Conservation (phyloP, 2,329 filamentous ascomycete species). For the Alternaria incomplexa region DNA sequence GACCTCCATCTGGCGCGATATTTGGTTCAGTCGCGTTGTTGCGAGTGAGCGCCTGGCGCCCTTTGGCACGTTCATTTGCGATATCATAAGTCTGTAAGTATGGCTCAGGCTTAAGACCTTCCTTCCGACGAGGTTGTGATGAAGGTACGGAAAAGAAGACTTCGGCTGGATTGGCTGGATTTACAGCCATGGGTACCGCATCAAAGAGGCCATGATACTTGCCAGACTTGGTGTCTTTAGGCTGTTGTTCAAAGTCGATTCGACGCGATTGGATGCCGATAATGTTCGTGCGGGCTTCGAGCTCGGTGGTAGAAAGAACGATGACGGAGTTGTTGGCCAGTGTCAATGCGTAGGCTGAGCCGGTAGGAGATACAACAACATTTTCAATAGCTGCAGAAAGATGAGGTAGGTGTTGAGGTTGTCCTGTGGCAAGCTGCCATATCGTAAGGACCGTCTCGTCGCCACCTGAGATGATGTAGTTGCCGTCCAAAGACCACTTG, state of each 20-base stretch:
- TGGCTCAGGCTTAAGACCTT: constrained; percentile 54
- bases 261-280: constrained; percentile 73
- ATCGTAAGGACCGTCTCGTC: constrained; percentile 86
- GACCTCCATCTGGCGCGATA: constrained; percentile 71
- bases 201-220: constrained; percentile 30
- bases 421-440: constrained; percentile 90
- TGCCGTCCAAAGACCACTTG: constrained; percentile 92
- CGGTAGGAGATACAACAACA: constrained; percentile 78
- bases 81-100: constrained; percentile 87
- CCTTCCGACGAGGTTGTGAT: constrained; percentile 51
- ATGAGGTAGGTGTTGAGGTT: constrained; percentile 86
- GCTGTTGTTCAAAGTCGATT: constrained; percentile 35
- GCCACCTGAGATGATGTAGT: constrained; percentile 93
- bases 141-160: constrained; percentile 59
- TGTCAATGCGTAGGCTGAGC: constrained; percentile 82
- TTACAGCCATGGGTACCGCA: constrained; percentile 47
- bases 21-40: constrained; percentile 87
- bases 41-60: constrained; percentile 86
- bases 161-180: constrained; percentile 50
- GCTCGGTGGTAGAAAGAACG: constrained; percentile 86
- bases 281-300: constrained; percentile 83
- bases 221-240: constrained; percentile 24
- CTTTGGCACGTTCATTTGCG: constrained; percentile 75
- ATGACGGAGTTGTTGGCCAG: constrained; percentile 92
- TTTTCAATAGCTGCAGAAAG: constrained; percentile 84